A percentile compares a stretch with the other conserved stretches of the same genome.
Evolutionary conservation across 192 early-diverging fungal species (phyloP).

Genomic region (Coemansia sp.): DNA sequence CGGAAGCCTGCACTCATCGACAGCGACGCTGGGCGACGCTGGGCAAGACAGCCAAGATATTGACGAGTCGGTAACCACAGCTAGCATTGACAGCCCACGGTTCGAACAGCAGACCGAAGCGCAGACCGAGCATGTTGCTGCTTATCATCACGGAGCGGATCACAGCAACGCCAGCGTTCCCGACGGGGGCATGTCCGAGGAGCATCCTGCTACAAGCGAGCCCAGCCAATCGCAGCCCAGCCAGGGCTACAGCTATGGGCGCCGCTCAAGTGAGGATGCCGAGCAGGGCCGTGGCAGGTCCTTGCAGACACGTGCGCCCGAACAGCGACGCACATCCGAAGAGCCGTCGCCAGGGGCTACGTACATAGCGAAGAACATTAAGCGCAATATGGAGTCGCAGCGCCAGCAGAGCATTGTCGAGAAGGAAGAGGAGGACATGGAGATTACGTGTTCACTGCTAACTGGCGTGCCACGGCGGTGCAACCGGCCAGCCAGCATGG

Average conservation of each 20-base stretch:
- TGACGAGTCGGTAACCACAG: constrained; percentile 41
- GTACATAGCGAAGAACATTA: constrained; percentile 29
- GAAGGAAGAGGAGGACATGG: constrained; percentile 44
- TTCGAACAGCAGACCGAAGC: neutral
- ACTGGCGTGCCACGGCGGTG: constrained; percentile 42
- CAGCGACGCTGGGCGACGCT: constrained; percentile 39
- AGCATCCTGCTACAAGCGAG: neutral
- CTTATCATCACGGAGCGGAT: neutral
- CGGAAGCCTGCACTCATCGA: constrained; percentile 42
- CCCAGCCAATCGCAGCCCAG: neutral
- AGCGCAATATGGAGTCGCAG: constrained; percentile 55
- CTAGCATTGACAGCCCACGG: constrained; percentile 43
- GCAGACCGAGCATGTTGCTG: neutral
- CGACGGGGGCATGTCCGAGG: neutral
- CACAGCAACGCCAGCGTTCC: neutral
- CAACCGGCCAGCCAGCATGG: constrained; percentile 40
- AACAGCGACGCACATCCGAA: neutral
- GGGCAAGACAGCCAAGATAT: constrained; percentile 19
- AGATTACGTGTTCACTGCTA: constrained; percentile 32
- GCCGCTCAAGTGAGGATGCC: constrained; percentile 8
- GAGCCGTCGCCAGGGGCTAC: neutral
- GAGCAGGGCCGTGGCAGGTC: neutral
- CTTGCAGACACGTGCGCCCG: neutral
- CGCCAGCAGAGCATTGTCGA: constrained; percentile 54
- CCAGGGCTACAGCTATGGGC: neutral